Base-by-base conservation (phyloP, 163 green algal species). In the Chlamydomonas reinhardtii region DNA sequence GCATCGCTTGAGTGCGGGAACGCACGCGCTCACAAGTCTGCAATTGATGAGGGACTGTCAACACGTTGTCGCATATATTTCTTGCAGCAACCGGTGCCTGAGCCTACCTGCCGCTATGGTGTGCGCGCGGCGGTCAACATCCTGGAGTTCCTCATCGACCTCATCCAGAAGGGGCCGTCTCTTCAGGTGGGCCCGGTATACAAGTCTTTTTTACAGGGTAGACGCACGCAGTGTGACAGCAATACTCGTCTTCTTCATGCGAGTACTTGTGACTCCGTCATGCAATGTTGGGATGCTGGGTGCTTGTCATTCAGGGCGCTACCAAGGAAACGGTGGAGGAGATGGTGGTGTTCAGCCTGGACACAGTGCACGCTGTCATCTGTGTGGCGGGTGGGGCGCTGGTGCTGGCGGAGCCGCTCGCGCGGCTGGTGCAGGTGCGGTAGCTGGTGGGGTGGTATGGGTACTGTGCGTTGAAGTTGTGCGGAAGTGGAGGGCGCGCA, bases 281-380 rank as follows among this genome's bases (percentile, higher is more conserved):
- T 35, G 5, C 62, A 20, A 20, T 35, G 25, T 31, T 32, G 17
- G 65, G 6, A 22, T 72, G 1, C 5, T n/a, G 65, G 2, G n/a
- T n/a, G n/a, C n/a, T n/a, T 39, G n/a, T 39, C 71, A 16, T 39
- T 2, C 59, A 87, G 81, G 81, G 81, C 19, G 81, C 81, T 71
- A 87, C 81, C n/a, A 87, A 87, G 81, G 81, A 87, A 19, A 81
- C 81, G 59, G 81, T 89, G 52, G 75, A 92, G 59, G 89, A 90
- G 34, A 91, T 90, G 43, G 86, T 91, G 25, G 81, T 93, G 66
- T 94, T 94, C 82, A 88, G 86, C 25, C 92, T 99, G 66, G 88
- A 94, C 27, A 94, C 98, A 64, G 87, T 98, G 6, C 92, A 92
- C 64, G 65, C 82, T 0, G 94, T 95, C 15, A 85, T 99, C 48